phyloP scores from a whole-genome alignment of 23 red algal species.

The Pyropia yezoensis region DNA sequence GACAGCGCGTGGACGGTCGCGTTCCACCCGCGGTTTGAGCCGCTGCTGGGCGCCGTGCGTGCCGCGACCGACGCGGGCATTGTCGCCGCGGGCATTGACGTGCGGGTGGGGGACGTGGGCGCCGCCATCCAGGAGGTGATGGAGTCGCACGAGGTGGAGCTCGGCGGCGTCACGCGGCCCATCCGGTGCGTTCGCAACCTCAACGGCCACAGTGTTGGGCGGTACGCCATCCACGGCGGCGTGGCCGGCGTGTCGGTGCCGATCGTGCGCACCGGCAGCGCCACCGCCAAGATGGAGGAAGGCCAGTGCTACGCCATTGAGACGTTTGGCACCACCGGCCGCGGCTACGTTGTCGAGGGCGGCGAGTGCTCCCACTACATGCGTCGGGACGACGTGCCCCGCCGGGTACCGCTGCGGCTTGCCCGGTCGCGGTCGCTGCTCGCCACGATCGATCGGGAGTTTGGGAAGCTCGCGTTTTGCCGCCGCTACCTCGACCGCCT shows the following conservation, averaged over 20 bases:
- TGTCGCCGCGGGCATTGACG: constrained; percentile 44
- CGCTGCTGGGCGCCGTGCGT: constrained; percentile 28
- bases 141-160: constrained; percentile 49
- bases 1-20: constrained; percentile 48
- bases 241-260: constrained; percentile 26
- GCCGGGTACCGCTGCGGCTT: constrained; percentile 36
- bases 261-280: constrained; percentile 24
- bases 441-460: constrained; percentile 36
- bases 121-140: constrained; percentile 57
- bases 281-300: constrained; percentile 39
- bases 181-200: constrained; percentile 31
- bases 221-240: constrained; percentile 41
- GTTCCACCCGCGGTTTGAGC: constrained; percentile 33
- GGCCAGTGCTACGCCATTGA: constrained; percentile 59
- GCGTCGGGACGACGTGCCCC: constrained; percentile 18
- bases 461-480: constrained; percentile 56
- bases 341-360: constrained; percentile 34
- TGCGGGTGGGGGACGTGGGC: constrained; percentile 41
- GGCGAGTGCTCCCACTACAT: constrained; percentile 66
- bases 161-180: constrained; percentile 19
- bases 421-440: constrained; percentile 21
- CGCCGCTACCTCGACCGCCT: constrained; percentile 58
- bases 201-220: constrained; percentile 52
- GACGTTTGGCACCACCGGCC: constrained; percentile 59
- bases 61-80: constrained; percentile 48